Percentiles rank a stretch among this genome's conserved stretches.
phyloP scores from a whole-genome alignment of 208 protist species.

The Trypanosoma scelopori region DNA sequence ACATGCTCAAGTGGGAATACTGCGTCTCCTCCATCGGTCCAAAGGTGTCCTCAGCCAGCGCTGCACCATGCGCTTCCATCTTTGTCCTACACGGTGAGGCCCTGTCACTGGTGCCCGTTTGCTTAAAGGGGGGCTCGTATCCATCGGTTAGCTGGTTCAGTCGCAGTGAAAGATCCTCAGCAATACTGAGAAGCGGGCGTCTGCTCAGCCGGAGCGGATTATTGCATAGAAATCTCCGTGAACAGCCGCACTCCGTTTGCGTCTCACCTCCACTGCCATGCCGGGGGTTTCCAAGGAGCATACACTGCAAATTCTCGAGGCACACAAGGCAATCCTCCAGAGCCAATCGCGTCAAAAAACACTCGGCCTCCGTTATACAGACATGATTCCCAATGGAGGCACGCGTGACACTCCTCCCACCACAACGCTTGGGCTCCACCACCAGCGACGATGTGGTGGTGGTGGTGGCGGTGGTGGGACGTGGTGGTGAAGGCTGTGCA shows the following conservation, averaged over 20 bases:
- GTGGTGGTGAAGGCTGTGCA: no score
- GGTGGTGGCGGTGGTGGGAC: no score
- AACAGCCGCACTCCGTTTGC: background rate
- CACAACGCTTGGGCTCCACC: no score
- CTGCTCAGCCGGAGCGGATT: constrained; percentile 44
- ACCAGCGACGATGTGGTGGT: no score
- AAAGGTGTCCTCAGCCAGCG: no score
- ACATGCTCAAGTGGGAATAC: no score
- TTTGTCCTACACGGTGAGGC: no score
- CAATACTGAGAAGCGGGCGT: constrained; percentile 41
- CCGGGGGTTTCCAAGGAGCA: constrained; percentile 27
- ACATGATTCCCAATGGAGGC: background rate
- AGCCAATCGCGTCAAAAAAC: constrained; percentile 37
- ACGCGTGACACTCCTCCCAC: background rate
- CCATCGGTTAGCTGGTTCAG: constrained; percentile 13
- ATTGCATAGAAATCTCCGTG: background rate
- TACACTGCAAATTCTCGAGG: constrained; percentile 34
- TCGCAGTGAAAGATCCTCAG: constrained; percentile 44
- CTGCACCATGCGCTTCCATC: no score
- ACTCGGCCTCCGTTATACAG: background rate
- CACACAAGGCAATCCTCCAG: constrained; percentile 39
- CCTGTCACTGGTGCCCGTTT: background rate
- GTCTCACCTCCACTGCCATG: constrained; percentile 9
- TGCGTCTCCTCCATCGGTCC: no score
- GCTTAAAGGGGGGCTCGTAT: background rate